A percentile compares a stretch with the other conserved stretches of the same genome.
phyloP scores from a whole-genome alignment of 768 basidiomycete species.

The Rubroboletus pulcherrimus region DNA sequence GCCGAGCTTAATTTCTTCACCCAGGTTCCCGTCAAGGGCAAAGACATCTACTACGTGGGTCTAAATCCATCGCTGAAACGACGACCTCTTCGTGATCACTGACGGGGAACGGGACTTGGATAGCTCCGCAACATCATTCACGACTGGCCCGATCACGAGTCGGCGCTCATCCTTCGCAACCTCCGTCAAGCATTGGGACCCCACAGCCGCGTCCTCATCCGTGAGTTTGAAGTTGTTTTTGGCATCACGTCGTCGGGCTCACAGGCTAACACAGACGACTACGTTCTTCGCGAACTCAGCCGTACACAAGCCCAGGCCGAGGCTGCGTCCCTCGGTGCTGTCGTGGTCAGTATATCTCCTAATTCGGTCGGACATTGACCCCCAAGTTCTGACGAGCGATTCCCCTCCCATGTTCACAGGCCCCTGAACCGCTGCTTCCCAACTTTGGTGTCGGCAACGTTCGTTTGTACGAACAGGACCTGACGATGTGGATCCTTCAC shows the following conservation, averaged over 20 bases:
- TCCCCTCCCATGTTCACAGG: conserved; percentile 14
- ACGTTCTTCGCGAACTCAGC: conserved; percentile 16
- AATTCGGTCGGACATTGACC: not conserved
- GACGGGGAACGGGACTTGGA: not conserved
- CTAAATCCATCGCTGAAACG: not conserved
- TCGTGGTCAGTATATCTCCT: conserved; percentile 11
- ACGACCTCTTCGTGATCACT: not conserved
- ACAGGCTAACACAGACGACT: conserved; percentile 18
- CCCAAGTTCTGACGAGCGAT: not conserved
- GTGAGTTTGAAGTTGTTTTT: conserved; percentile 16
- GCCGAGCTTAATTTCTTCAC: conserved; percentile 30
- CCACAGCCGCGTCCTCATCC: conserved; percentile 30
- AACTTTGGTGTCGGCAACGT: conserved; percentile 33
- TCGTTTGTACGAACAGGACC: conserved; percentile 28
- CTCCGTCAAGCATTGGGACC: conserved; percentile 29
- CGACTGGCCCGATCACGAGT: conserved; percentile 33
- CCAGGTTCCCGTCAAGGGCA: conserved; percentile 23
- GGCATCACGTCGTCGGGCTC: not conserved
- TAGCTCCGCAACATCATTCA: conserved; percentile 28
- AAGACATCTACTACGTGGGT: conserved; percentile 34
- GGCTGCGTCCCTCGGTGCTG: conserved; percentile 7
- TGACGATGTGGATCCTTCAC: conserved; percentile 29
- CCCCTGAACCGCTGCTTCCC: conserved; percentile 31
- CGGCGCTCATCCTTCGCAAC: conserved; percentile 26
- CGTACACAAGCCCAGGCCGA: conserved; percentile 14